These are phyloP conservation scores for Aspergillus persii DNA, from an alignment of 2,329 filamentous ascomycete genomes.

Conservation along the genomic window DNA sequence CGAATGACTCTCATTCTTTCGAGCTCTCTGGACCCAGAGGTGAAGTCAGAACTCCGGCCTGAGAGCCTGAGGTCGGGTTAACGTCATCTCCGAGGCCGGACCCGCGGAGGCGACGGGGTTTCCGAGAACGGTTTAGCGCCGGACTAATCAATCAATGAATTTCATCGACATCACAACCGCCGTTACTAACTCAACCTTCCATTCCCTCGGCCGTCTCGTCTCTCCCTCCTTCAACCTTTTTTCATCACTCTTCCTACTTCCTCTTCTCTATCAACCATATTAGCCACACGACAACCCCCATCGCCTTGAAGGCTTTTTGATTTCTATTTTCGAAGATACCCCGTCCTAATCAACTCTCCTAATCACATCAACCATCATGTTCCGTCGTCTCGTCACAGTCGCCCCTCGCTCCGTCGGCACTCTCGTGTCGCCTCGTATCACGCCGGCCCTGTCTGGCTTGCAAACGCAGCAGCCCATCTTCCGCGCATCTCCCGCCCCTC, in stretches of 20 bases:
- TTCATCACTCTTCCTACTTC: background rate
- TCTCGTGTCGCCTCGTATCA: conserved; percentile 48
- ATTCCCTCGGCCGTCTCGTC: conserved; percentile 17
- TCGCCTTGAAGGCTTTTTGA: conserved; percentile 6
- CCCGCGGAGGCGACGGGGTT: conserved; percentile 16
- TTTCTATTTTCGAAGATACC: conserved; percentile 5
- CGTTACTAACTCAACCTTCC: background rate
- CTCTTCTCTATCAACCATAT: conserved; percentile 4
- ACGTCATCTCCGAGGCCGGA: conserved; percentile 21
- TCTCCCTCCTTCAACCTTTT: background rate
- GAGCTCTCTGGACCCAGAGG: too few species aligned
- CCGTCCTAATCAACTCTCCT: conserved; percentile 3
- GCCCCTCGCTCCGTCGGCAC: conserved; percentile 54
- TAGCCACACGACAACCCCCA: conserved; percentile 21
- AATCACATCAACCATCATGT: conserved; percentile 43
- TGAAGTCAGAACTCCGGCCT: background rate
- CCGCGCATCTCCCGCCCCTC: conserved; percentile 37
- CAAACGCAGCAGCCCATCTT: conserved; percentile 40
- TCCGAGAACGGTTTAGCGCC: conserved; percentile 10
- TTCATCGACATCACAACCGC: conserved; percentile 7
- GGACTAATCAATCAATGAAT: conserved; percentile 15
- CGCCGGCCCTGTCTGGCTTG: conserved; percentile 47
- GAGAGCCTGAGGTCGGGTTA: background rate
- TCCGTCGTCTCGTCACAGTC: conserved; percentile 55
- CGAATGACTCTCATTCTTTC: too few species aligned